These are phyloP conservation scores for Stemphylium lycopersici DNA, from an alignment of 2,329 filamentous ascomycete species.

Conservation along the genomic window DNA sequence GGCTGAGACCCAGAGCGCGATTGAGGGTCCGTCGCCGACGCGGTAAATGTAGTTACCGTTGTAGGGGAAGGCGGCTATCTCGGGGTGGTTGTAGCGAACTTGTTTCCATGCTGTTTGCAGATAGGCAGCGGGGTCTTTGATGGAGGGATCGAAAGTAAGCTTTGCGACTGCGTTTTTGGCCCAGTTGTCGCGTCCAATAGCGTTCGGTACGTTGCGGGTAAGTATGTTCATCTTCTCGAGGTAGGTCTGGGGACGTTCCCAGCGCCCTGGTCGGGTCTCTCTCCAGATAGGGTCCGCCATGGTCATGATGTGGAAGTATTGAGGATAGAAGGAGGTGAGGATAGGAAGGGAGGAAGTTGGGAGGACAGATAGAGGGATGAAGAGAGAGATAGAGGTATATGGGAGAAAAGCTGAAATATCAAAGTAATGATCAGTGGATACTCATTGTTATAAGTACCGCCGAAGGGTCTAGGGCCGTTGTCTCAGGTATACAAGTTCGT, in stretches of 20 bases:
- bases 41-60: conserved; percentile 32
- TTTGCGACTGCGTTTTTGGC: conserved; percentile 34
- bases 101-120: conserved; percentile 32
- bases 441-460: no score
- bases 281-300: conserved; percentile 24
- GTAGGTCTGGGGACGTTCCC: conserved; percentile 31
- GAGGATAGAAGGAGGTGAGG: background rate
- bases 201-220: conserved; percentile 33
- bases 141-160: conserved; percentile 26
- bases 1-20: conserved; percentile 31
- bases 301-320: background rate
- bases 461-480: no score
- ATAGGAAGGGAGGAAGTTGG: no score
- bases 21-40: conserved; percentile 26
- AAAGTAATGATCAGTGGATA: no score
- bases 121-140: conserved; percentile 26
- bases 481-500: no score
- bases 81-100: conserved; percentile 35
- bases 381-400: no score
- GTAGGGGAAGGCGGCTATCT: conserved; percentile 34
- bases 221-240: conserved; percentile 31
- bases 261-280: conserved; percentile 33
- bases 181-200: conserved; percentile 34
- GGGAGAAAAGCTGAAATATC: no score
- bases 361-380: background rate